Conservation (phyloP, 2,329 filamentous ascomycete species). For the Penicillium sp. region DNA sequence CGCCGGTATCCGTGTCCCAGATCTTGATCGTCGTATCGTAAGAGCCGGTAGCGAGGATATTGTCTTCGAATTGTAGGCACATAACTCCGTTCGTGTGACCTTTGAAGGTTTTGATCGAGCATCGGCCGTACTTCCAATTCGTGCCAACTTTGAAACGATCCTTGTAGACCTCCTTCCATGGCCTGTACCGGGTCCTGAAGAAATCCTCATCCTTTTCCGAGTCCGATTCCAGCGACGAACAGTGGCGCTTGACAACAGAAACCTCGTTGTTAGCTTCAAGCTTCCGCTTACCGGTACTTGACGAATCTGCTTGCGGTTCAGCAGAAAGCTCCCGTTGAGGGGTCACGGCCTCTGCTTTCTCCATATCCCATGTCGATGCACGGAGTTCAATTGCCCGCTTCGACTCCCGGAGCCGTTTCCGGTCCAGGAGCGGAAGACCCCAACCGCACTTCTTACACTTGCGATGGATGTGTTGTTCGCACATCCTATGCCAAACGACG, state of each 20-base stretch:
- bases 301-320: slow-evolving; percentile 12
- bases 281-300: slow-evolving; percentile 33
- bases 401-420: slow-evolving; percentile 84
- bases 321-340: slow-evolving; percentile 12
- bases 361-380: slow-evolving; percentile 63
- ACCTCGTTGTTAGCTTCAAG: slow-evolving; percentile 34
- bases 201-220: slow-evolving; percentile 50
- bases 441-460: slow-evolving; percentile 96
- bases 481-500: slow-evolving; percentile 98
- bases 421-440: slow-evolving; percentile 87
- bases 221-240: slow-evolving; percentile 30
- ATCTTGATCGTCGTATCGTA: slow-evolving; percentile 96
- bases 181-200: slow-evolving; percentile 61
- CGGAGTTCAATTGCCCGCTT: slow-evolving; percentile 81
- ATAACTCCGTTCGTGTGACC: slow-evolving; percentile 89
- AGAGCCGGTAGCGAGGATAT: slow-evolving; percentile 88
- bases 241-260: slow-evolving; percentile 38
- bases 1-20: slow-evolving; percentile 89
- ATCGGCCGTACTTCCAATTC: slow-evolving; percentile 97
- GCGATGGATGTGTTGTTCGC: slow-evolving; percentile 91
- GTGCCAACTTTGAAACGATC: slow-evolving; percentile 94
- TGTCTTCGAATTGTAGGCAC: slow-evolving; percentile 81
- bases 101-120: slow-evolving; percentile 79
- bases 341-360: slow-evolving; percentile 54
- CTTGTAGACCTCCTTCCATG: slow-evolving; percentile 97